Conservation (phyloP, 352 stramenopile genomes). For the Globisporangium middletonii region DNA sequence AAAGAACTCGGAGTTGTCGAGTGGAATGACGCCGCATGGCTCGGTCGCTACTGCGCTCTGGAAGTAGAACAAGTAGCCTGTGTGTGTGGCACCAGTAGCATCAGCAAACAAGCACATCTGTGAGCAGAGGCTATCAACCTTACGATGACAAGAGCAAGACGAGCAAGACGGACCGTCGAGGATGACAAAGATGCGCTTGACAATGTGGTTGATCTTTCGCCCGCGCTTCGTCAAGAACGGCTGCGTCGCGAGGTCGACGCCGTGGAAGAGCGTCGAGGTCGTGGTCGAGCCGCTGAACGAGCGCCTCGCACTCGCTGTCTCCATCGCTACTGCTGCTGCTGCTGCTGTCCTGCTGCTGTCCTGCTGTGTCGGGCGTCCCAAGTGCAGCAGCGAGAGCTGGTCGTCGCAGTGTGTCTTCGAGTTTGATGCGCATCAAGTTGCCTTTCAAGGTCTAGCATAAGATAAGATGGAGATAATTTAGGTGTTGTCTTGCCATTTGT, state of each 20-base stretch:
- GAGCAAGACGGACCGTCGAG: constrained; percentile 39
- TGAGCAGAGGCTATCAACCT: neutral
- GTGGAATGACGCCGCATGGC: constrained; percentile 54
- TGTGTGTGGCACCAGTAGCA: neutral
- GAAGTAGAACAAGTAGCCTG: constrained; percentile 82
- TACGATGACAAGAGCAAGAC: neutral
- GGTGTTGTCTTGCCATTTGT: too few species aligned
- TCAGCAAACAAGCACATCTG: too few species aligned
- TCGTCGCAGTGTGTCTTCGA: too few species aligned
- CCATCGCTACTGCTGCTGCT: too few species aligned
- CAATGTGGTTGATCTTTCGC: constrained; percentile 53
- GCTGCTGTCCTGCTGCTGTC: too few species aligned
- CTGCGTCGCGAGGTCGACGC: constrained; percentile 55
- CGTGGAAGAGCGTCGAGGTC: constrained; percentile 37
- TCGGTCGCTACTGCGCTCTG: constrained; percentile 36
- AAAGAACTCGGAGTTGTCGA: constrained; percentile 62
- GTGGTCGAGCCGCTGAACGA: neutral
- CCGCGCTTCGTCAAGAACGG: constrained; percentile 71
- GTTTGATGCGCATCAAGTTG: too few species aligned
- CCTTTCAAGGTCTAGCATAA: too few species aligned
- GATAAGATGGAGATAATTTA: too few species aligned
- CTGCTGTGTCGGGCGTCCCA: too few species aligned
- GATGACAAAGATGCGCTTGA: constrained; percentile 72
- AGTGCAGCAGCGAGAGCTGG: too few species aligned
- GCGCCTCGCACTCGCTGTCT: too few species aligned